These are phyloP conservation scores for Holtermannia corniformis DNA, from an alignment of 768 basidiomycete genomes.

Conservation along the genomic window DNA sequence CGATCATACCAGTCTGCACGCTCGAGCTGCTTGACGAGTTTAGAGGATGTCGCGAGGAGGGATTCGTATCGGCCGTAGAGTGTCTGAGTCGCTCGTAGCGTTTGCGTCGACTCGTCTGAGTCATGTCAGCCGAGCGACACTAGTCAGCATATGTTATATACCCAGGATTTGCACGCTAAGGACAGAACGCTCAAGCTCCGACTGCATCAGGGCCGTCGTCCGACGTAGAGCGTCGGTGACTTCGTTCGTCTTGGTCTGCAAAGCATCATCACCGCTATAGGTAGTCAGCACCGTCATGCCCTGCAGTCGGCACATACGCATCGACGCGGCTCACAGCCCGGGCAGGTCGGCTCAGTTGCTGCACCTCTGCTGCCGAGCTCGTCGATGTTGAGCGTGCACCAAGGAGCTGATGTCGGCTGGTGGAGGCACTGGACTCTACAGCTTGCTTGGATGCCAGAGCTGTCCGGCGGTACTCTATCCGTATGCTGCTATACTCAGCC, in stretches of 20 bases:
- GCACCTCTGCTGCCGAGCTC: neutral
- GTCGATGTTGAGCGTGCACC: conserved; percentile 43
- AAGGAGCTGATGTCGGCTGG: conserved; percentile 62
- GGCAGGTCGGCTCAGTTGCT: neutral
- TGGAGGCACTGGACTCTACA: conserved; percentile 55
- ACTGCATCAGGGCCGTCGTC: conserved; percentile 77
- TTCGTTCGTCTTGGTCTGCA: conserved; percentile 80
- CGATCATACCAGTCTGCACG: conserved; percentile 88
- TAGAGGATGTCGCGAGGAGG: conserved; percentile 62
- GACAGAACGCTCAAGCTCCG: conserved; percentile 81
- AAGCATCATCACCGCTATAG: conserved; percentile 61
- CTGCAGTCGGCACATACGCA: neutral
- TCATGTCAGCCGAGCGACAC: neutral
- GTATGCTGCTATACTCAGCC: no score
- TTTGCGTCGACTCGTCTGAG: conserved; percentile 66
- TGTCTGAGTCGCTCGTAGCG: conserved; percentile 61
- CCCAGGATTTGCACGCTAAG: conserved; percentile 77
- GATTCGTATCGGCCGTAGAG: conserved; percentile 56
- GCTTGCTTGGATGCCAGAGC: conserved; percentile 62
- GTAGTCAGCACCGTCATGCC: neutral
- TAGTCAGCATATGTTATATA: conserved; percentile 35
- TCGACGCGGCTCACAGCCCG: neutral
- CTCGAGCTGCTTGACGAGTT: conserved; percentile 77
- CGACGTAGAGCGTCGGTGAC: conserved; percentile 81
- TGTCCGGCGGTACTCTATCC: conserved; percentile 58